These are phyloP conservation scores for Nicotiana rustica DNA, from an alignment of 305 asterid species.

Conservation along the genomic window DNA sequence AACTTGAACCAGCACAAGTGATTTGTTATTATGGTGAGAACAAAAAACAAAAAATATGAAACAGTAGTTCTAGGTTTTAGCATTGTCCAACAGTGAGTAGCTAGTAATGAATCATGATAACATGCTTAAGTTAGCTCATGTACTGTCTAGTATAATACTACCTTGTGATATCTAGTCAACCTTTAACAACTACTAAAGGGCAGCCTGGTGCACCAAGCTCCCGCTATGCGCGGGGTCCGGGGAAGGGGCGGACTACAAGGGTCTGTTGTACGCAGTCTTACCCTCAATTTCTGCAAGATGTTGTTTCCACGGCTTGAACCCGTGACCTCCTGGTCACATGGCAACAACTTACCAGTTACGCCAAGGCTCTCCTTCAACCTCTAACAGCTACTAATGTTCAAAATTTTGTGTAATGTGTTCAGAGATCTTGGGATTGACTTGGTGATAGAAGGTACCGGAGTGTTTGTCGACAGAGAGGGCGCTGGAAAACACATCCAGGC, in stretches of 20 bases:
- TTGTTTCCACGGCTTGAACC: too few species aligned
- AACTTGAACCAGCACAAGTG: background rate
- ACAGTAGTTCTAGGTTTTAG: background rate
- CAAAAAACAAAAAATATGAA: background rate
- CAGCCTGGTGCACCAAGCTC: too few species aligned
- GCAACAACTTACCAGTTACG: too few species aligned
- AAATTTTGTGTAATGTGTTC: slow-evolving; percentile 26
- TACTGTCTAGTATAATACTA: background rate
- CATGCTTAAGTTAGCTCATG: slow-evolving; percentile 6
- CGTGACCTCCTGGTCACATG: too few species aligned
- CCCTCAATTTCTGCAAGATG: too few species aligned
- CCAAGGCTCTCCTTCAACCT: too few species aligned
- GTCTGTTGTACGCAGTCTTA: too few species aligned
- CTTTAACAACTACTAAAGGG: background rate
- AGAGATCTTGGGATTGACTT: slow-evolving; percentile 82
- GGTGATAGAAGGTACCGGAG: slow-evolving; percentile 95
- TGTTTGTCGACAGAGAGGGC: slow-evolving; percentile 88
- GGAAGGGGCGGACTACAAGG: too few species aligned
- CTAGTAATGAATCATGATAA: background rate
- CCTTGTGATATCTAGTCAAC: background rate
- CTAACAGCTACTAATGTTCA: background rate
- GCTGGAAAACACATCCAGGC: slow-evolving; percentile 91
- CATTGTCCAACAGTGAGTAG: background rate
- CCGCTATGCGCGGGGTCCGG: too few species aligned
- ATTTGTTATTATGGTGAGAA: background rate